A percentile compares a stretch with the other conserved stretches of the same genome.
Conservation (phyloP, 75 land plant species). For the Picea glauca region DNA sequence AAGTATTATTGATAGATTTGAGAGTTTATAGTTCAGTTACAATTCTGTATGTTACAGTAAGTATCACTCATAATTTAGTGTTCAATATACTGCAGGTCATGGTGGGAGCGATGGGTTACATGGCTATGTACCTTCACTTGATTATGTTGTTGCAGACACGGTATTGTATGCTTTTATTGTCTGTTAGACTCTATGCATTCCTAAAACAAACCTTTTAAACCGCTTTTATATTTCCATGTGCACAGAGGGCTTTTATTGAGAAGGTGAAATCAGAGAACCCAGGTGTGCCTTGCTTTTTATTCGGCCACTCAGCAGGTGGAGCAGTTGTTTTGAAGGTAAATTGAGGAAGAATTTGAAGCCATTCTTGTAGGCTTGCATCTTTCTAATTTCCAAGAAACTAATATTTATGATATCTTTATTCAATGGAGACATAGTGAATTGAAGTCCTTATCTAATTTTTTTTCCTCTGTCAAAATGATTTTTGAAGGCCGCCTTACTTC, state of each 20-base stretch:
- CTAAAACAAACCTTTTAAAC: background rate
- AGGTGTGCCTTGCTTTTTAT: slow-evolving; percentile 76
- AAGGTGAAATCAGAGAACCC: slow-evolving; percentile 71
- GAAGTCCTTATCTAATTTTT: background rate
- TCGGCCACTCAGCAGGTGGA: slow-evolving; percentile 97
- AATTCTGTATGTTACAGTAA: too few relatives aligned
- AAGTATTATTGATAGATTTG: too few relatives aligned
- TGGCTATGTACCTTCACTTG: slow-evolving; percentile 96
- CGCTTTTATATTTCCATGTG: slow-evolving; percentile 5
- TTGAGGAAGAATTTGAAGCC: background rate
- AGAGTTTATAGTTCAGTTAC: too few relatives aligned
- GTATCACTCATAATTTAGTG: background rate
- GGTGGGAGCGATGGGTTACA: slow-evolving; percentile 99
- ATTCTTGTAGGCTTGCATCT: background rate
- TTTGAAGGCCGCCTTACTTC: slow-evolving; percentile 63
- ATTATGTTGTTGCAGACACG: slow-evolving; percentile 85
- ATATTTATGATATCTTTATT: background rate
- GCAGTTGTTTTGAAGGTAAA: slow-evolving; percentile 93
- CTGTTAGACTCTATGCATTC: background rate
- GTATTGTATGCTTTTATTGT: slow-evolving; percentile 25
- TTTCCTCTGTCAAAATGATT: background rate
- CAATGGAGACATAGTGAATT: background rate
- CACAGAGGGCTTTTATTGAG: slow-evolving; percentile 50
- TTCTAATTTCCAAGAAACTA: background rate
- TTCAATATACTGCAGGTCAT: slow-evolving; percentile 61